Evolutionary conservation across 805 yeast species (phyloP), one percentile per base, ranked within the genome.

Genomic region (Zygosaccharomyces siamensis): DNA sequence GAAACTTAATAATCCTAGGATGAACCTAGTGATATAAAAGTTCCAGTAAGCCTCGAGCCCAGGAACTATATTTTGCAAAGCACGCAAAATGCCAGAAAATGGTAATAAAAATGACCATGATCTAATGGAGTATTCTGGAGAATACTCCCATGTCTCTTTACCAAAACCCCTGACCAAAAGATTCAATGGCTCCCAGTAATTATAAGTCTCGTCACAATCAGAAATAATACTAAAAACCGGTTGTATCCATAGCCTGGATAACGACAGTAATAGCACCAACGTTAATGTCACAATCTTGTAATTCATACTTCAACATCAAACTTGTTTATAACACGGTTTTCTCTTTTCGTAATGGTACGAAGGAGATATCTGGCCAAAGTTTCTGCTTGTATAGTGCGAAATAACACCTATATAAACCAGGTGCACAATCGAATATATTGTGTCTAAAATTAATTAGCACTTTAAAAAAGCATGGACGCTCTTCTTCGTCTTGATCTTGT

Each of bases 71-170:
- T 8, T 20, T 11, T 51, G 66, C 55, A 52, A 28, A n/a, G 55
- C 64, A 33, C 57, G 55, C 7, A 64, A 35, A 2, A 63, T 18
- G 8, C 62, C 50, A 41, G 63, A 66, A 39, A 64, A 61, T 1
- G 77, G 86, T 5, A 81, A 52, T 24, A 90, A 69, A 57, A 85
- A 89, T 2, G 86, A 76, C 81, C 93, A 92, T 2, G 96, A 87
- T 55, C 98, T 70, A 47, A 90, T 87, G 14, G 96, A 88, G 60
- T 79, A 88, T 46, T 77, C 85, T 0, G 97, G 97, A 0, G 96
- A 87, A 64, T 90, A 92, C 62, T 90, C 97, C 97, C 97, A 90
- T 0, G 97, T 90, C 66, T 89, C 89, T 58, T 89, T 86, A 1
- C 97, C 98, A 64, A 89, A 88, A 2, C 84, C 85, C 55, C 96